Evolutionary conservation across 208 protist species (phyloP).

Genomic region (Phytomonas francai): DNA sequence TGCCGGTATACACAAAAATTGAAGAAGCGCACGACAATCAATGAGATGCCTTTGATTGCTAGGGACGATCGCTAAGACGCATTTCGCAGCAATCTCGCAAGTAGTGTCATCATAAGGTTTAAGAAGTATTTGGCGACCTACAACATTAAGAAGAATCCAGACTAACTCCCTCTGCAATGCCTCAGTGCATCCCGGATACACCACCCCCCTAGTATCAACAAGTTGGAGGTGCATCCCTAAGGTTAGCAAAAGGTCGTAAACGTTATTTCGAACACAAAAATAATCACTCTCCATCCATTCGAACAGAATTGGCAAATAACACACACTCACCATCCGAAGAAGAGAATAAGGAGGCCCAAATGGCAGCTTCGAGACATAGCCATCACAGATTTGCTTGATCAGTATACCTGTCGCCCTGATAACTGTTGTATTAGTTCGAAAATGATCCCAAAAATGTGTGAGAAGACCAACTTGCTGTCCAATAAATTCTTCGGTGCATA

Average conservation of each 20-base stretch:
- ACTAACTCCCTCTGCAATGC: slow-evolving; percentile 73
- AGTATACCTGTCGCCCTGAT: slow-evolving; percentile 67
- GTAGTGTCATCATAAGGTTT: slow-evolving; percentile 54
- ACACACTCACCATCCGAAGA: slow-evolving; percentile 74
- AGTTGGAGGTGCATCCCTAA: slow-evolving; percentile 78
- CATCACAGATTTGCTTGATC: slow-evolving; percentile 80
- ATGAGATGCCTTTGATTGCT: slow-evolving; percentile 44
- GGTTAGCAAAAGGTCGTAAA: slow-evolving; percentile 82
- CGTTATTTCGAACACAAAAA: slow-evolving; percentile 78
- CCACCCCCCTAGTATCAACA: slow-evolving; percentile 52
- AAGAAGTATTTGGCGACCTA: slow-evolving; percentile 47
- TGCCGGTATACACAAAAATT: slow-evolving; percentile 46
- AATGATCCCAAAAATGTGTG: slow-evolving; percentile 60
- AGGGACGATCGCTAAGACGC: slow-evolving; percentile 54
- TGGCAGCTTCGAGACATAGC: slow-evolving; percentile 71
- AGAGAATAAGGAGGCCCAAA: slow-evolving; percentile 53
- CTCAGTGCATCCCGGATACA: slow-evolving; percentile 56
- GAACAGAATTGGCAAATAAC: slow-evolving; percentile 70
- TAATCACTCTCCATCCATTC: slow-evolving; percentile 82
- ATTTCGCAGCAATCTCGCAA: slow-evolving; percentile 74
- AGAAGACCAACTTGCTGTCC: slow-evolving; percentile 60
- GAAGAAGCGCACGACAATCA: slow-evolving; percentile 49
- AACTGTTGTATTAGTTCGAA: slow-evolving; percentile 49
- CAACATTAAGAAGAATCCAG: slow-evolving; percentile 62
- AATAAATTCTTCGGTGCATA: slow-evolving; percentile 43